Conservation (phyloP, 2,329 filamentous ascomycete genomes). For the Golovinomyces cichoracearum region DNA sequence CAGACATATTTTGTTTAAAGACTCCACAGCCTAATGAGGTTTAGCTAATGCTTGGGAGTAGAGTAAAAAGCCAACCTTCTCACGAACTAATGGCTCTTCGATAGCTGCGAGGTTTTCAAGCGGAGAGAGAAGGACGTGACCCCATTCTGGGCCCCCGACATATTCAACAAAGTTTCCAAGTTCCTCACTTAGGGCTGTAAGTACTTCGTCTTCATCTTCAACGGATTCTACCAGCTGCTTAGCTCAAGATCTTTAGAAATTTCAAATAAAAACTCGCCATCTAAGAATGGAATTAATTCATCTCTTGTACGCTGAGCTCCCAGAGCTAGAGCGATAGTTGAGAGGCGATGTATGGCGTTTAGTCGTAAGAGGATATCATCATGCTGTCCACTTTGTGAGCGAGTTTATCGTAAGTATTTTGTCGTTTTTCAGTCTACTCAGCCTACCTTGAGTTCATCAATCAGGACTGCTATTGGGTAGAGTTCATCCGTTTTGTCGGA, state of each 20-base stretch:
- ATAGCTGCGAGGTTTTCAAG: slow-evolving; percentile 95
- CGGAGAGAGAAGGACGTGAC: slow-evolving; percentile 85
- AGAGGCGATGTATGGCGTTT: slow-evolving; percentile 94
- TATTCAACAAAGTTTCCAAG: slow-evolving; percentile 93
- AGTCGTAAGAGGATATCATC: slow-evolving; percentile 94
- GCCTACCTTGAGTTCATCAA: slow-evolving; percentile 91
- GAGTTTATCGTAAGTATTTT: slow-evolving; percentile 1
- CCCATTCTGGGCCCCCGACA: slow-evolving; percentile 78
- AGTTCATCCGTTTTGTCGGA: slow-evolving; percentile 89
- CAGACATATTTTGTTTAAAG: slow-evolving; percentile 94
- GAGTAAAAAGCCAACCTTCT: slow-evolving; percentile 41
- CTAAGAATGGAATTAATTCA: slow-evolving; percentile 94
- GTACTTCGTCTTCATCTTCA: slow-evolving; percentile 94
- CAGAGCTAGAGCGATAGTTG: slow-evolving; percentile 87
- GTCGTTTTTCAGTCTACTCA: background rate
- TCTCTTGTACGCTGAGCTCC: slow-evolving; percentile 91
- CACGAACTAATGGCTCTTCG: slow-evolving; percentile 87
- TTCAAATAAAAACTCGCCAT: slow-evolving; percentile 32
- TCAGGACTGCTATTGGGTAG: slow-evolving; percentile 97
- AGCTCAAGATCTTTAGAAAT: slow-evolving; percentile 5
- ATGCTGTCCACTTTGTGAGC: slow-evolving; percentile 33
- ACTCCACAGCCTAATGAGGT: slow-evolving; percentile 60
- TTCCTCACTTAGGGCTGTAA: slow-evolving; percentile 91
- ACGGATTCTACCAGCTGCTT: slow-evolving; percentile 52
- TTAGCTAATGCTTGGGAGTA: background rate